Conservation (phyloP, 345 rosid species). For the Moricandia moricandioides region DNA sequence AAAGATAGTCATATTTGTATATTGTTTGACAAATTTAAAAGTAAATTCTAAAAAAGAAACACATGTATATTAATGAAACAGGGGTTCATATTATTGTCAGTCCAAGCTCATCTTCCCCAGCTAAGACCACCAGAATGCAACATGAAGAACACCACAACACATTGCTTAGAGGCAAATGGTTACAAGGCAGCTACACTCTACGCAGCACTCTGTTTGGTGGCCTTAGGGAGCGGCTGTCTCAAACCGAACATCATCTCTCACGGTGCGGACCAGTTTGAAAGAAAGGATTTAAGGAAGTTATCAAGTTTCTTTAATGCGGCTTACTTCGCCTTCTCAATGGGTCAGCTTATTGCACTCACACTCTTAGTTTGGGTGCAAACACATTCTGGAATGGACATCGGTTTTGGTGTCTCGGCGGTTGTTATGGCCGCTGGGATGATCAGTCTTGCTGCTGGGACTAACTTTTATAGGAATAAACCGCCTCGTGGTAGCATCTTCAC, state of each 20-base stretch:
- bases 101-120: conserved; percentile 89
- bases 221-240: conserved; percentile 94
- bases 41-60: not conserved
- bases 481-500: conserved; percentile 82
- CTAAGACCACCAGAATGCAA: conserved; percentile 78
- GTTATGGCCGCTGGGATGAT: conserved; percentile 79
- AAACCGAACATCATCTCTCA: conserved; percentile 95
- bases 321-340: conserved; percentile 82
- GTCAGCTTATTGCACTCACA: conserved; percentile 79
- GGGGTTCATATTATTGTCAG: conserved; percentile 84
- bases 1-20: not conserved
- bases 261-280: conserved; percentile 84
- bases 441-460: conserved; percentile 58
- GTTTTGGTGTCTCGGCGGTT: conserved; percentile 88
- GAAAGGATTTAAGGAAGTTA: conserved; percentile 55
- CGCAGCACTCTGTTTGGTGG: conserved; percentile 75
- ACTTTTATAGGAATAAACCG: conserved; percentile 58
- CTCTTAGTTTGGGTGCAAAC: conserved; percentile 93
- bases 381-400: conserved; percentile 89
- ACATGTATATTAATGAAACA: conserved; percentile 22
- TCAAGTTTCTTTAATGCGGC: conserved; percentile 88
- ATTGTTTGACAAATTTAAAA: not conserved
- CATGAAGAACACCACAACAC: conserved; percentile 37
- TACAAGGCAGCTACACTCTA: conserved; percentile 60
- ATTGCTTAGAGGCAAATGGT: conserved; percentile 70